Conservation (phyloP, 164 flowering plant species). For the Annona cherimola region DNA sequence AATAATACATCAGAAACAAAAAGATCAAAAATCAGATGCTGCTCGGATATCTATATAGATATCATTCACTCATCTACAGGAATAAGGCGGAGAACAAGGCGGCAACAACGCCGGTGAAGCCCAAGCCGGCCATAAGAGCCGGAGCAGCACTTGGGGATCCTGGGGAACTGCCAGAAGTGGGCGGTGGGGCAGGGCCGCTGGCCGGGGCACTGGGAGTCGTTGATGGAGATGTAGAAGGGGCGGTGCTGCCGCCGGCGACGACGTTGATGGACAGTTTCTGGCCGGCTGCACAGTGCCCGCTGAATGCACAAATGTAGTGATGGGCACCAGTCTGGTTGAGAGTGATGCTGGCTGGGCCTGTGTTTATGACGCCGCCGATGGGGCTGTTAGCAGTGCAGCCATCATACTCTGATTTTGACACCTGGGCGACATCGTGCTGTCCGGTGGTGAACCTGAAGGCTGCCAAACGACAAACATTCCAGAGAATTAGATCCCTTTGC, state of each 20-base stretch:
- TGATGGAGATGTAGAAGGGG: background rate
- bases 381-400: background rate
- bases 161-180: background rate
- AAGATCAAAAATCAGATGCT: too few relatives aligned
- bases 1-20: too few relatives aligned
- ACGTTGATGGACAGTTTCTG: background rate
- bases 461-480: conserved; percentile 4
- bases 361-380: background rate
- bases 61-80: conserved; percentile 6
- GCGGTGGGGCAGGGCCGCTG: conserved; percentile 3
- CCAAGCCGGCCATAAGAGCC: conserved; percentile 8
- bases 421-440: conserved; percentile 26
- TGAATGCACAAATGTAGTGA: background rate
- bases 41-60: too few relatives aligned
- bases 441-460: conserved; percentile 34
- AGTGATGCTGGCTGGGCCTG: background rate
- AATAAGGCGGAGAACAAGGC: conserved; percentile 27
- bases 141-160: conserved; percentile 24
- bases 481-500: too few relatives aligned
- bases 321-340: background rate
- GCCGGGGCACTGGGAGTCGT: background rate
- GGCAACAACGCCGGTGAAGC: conserved; percentile 13
- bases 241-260: background rate
- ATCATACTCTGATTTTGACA: conserved; percentile 4
- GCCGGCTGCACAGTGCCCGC: background rate